Conservation (phyloP, 169 alveolate genomes). For the Condylostoma magnum region DNA sequence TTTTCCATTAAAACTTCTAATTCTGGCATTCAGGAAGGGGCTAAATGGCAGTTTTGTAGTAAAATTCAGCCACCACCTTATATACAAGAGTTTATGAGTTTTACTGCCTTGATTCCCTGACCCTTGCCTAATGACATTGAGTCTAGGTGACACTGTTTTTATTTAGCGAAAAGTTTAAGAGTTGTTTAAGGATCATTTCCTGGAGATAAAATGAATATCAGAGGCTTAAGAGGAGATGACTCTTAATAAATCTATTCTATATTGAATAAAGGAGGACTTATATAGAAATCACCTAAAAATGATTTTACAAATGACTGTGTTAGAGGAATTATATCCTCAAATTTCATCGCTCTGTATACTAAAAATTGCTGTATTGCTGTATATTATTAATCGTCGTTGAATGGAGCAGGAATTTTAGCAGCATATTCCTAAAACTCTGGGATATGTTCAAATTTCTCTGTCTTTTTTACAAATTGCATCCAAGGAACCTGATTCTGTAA, state of each 20-base stretch:
- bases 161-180: constrained; percentile 52
- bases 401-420: background rate
- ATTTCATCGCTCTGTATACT: constrained; percentile 39
- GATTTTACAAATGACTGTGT: constrained; percentile 29
- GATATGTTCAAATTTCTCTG: background rate
- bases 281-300: background rate
- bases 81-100: constrained; percentile 69
- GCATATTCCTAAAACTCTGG: constrained; percentile 9
- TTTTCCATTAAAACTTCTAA: constrained; percentile 58
- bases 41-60: constrained; percentile 79
- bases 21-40: constrained; percentile 81
- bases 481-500: constrained; percentile 31
- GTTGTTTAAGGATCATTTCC: constrained; percentile 21
- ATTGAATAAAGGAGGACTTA: background rate
- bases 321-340: constrained; percentile 32
- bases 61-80: constrained; percentile 79
- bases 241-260: background rate
- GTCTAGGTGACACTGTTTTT: constrained; percentile 37
- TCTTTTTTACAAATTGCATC: constrained; percentile 19
- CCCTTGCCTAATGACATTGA: constrained; percentile 84
- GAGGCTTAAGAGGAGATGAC: constrained; percentile 61
- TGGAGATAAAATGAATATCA: constrained; percentile 71
- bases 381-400: background rate
- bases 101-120: constrained; percentile 78
- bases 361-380: constrained; percentile 8